These are phyloP conservation scores for Saccharomyces hybrid DNA, from an alignment of 1,139 yeast genomes.

Conservation along the genomic window DNA sequence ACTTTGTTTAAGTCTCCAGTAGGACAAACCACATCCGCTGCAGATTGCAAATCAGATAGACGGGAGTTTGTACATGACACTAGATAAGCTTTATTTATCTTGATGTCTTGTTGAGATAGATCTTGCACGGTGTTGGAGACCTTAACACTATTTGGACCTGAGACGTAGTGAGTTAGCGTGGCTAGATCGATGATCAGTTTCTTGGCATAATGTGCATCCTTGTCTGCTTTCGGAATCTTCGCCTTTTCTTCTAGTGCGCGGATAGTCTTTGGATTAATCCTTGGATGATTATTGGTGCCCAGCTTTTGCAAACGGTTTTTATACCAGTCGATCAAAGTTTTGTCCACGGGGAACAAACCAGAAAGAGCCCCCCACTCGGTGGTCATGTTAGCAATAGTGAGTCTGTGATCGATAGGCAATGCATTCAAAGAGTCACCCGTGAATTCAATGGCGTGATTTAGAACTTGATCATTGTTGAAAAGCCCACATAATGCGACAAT, in stretches of 20 bases:
- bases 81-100: conserved; percentile 86
- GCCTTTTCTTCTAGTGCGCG: conserved; percentile 25
- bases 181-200: conserved; percentile 72
- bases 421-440: conserved; percentile 75
- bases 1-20: conserved; percentile 34
- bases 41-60: conserved; percentile 85
- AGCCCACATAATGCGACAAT: conserved; percentile 93
- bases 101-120: conserved; percentile 62
- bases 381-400: conserved; percentile 97
- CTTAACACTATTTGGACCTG: conserved; percentile 97
- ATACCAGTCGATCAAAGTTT: conserved; percentile 69
- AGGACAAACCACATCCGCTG: conserved; percentile 59
- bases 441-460: conserved; percentile 96
- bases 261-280: conserved; percentile 61
- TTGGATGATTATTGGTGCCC: conserved; percentile 73
- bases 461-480: conserved; percentile 91
- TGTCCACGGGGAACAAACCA: conserved; percentile 92
- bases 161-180: conserved; percentile 82
- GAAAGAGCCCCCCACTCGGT: conserved; percentile 99
- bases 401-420: conserved; percentile 79
- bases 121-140: conserved; percentile 72
- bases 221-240: conserved; percentile 44
- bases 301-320: conserved; percentile 51
- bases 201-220: conserved; percentile 80
- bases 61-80: conserved; percentile 98